Base-by-base conservation (phyloP, 805 yeast species). In the Hagleromyces aurorensis region DNA sequence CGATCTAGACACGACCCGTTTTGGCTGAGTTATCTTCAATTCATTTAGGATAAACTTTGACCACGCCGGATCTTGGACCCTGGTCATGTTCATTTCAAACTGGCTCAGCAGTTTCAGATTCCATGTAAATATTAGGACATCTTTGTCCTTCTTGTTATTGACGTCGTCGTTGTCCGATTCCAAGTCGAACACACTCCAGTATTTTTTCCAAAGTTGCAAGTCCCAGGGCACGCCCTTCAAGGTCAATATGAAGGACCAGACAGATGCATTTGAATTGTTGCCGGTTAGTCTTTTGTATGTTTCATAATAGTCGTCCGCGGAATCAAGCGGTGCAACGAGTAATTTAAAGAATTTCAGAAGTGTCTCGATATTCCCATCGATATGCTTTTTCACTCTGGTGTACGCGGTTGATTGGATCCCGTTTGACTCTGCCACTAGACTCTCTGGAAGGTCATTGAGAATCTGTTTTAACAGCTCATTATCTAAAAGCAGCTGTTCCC, bases 401-500 rank as follows among this genome's bases (percentile, higher is more conserved):
- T 25, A 34, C 2, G 54, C 35, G 2, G 49, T 39, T 20, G 34
- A 39, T 20, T 41, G 46, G 3, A 34, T 19, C 19, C 39, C 25
- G 9, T 29, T 33, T n/a, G 38, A 29, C 6, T 28, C 30, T 21
- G 37, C 41, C 3, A 46, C 34, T 13, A 40, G 41, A 23, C 39
- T 40, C 10, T 50, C 50, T 7, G 45, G 37, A 11, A 52, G 29
- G 4, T 40, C 21, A 15, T 41, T 35, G 9, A 83, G 64, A 16
- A 70, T 61, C 16, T 65, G 62, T 46, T 79, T 81, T 44, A 89
- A 52, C 6, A 70, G 64, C 21, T 77, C 75, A 2, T 81, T 48
- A 57, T 89, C 98, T 13, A 81, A 59, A 21, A 78, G 59, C 47
- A 89, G 64, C 52, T 89, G 96, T 52, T 87, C 95, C 3, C 89